These are phyloP conservation scores for Diospyros kaki DNA, from an alignment of 148 eudicot species.

Conservation along the genomic window DNA sequence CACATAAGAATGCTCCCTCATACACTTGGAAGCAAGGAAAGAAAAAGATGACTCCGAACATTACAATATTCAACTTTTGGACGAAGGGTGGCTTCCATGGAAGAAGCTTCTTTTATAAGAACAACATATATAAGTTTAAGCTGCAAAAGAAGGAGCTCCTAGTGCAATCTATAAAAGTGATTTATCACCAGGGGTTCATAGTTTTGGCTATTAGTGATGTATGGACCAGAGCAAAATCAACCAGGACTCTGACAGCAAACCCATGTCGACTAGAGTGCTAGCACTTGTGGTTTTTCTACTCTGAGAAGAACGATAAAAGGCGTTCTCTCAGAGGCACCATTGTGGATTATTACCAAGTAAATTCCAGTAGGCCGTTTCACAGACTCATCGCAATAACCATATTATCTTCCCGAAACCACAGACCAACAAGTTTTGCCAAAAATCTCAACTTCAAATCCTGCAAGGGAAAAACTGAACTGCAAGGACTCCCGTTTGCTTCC, in stretches of 20 bases:
- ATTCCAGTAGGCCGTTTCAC: slow-evolving; percentile 7
- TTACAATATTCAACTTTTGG: neutral
- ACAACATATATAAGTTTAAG: slow-evolving; percentile 6
- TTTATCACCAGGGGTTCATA: slow-evolving; percentile 5
- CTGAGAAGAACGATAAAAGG: slow-evolving; percentile 60
- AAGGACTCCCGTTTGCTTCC: slow-evolving; percentile 4
- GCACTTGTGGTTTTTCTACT: neutral
- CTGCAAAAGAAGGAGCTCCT: slow-evolving; percentile 11
- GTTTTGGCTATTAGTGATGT: neutral
- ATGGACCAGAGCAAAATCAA: neutral
- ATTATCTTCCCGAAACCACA: slow-evolving; percentile 21
- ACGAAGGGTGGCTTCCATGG: slow-evolving; percentile 15
- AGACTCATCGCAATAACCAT: slow-evolving; percentile 11
- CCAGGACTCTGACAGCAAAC: neutral
- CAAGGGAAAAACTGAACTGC: slow-evolving; percentile 1
- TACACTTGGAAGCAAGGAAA: neutral
- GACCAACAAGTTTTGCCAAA: slow-evolving; percentile 16
- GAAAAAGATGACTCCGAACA: neutral
- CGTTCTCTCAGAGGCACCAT: slow-evolving; percentile 36
- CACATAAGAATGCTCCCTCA: too few relatives aligned
- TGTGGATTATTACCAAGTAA: slow-evolving; percentile 14
- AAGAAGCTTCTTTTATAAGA: slow-evolving; percentile 2
- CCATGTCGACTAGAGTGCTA: neutral
- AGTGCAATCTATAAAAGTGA: slow-evolving; percentile 27
- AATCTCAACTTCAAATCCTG: slow-evolving; percentile 21